Conservation (phyloP, 495 filamentous ascomycete species). For the Trichocladium antarcticum region DNA sequence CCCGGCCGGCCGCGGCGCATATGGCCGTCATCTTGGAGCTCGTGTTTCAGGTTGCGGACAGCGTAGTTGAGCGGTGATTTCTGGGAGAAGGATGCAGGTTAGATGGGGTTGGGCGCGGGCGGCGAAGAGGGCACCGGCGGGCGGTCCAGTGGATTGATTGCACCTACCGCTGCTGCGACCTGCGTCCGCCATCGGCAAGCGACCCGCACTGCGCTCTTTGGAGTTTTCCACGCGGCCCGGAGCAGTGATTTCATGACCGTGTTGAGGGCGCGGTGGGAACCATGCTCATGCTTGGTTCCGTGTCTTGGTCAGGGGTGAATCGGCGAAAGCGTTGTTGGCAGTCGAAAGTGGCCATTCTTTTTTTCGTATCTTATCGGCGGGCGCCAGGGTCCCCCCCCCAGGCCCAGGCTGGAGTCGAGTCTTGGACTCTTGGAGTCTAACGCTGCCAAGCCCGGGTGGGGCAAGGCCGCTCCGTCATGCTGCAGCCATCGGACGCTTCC, state of each 20-base stretch:
- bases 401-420: no score
- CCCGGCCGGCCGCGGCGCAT: not conserved
- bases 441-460: no score
- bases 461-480: no score
- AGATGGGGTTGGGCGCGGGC: no score
- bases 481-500: no score
- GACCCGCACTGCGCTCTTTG: constrained; percentile 8
- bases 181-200: constrained; percentile 7
- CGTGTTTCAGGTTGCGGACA: not conserved
- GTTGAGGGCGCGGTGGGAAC: constrained; percentile 5
- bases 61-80: not conserved
- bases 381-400: not conserved
- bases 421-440: no score
- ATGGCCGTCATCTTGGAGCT: not conserved
- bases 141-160: not conserved
- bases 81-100: no score
- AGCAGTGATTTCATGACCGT: constrained; percentile 25
- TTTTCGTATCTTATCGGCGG: not conserved
- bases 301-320: no score
- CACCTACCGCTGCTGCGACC: not conserved
- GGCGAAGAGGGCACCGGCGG: no score
- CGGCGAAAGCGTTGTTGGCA: no score
- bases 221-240: constrained; percentile 10
- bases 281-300: constrained; percentile 14
- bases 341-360: not conserved